Evolutionary conservation across 177 flowering plant genomes (phyloP).

Genomic region (Vitis hybrid): DNA sequence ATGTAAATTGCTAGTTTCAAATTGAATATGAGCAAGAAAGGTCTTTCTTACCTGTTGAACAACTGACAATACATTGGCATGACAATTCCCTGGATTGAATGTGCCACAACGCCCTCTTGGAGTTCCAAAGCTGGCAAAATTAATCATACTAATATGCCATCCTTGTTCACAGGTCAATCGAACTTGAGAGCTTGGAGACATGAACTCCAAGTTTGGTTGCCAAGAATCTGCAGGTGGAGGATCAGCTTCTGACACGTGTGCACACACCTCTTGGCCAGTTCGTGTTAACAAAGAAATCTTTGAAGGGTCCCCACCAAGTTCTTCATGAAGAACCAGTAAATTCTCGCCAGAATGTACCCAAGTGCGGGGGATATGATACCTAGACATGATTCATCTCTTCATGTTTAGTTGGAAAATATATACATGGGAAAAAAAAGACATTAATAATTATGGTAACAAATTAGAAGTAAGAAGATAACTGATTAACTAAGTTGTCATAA

Average conservation of each 20-base stretch:
- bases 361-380: slow-evolving; percentile 69
- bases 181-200: slow-evolving; percentile 29
- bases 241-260: slow-evolving; percentile 44
- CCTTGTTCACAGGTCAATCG: slow-evolving; percentile 39
- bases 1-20: background rate
- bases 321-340: slow-evolving; percentile 58
- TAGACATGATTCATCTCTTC: slow-evolving; percentile 14
- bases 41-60: slow-evolving; percentile 35
- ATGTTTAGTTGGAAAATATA: background rate
- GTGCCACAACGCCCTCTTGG: slow-evolving; percentile 57
- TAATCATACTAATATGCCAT: slow-evolving; percentile 43
- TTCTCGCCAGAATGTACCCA: slow-evolving; percentile 58
- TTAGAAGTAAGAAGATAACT: no score
- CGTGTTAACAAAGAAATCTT: slow-evolving; percentile 38
- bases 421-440: no score
- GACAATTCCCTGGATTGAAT: slow-evolving; percentile 45
- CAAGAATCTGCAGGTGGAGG: slow-evolving; percentile 41
- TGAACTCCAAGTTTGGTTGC: slow-evolving; percentile 20
- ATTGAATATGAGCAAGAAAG: background rate
- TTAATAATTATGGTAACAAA: no score
- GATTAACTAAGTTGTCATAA: no score
- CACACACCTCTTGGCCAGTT: slow-evolving; percentile 42
- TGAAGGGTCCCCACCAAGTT: slow-evolving; percentile 64
- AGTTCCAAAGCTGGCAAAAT: slow-evolving; percentile 68
- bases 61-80: slow-evolving; percentile 26